Evolutionary conservation across 371 early-diverging fungal genomes (phyloP).

Genomic region (Rhizopus microsporus): DNA sequence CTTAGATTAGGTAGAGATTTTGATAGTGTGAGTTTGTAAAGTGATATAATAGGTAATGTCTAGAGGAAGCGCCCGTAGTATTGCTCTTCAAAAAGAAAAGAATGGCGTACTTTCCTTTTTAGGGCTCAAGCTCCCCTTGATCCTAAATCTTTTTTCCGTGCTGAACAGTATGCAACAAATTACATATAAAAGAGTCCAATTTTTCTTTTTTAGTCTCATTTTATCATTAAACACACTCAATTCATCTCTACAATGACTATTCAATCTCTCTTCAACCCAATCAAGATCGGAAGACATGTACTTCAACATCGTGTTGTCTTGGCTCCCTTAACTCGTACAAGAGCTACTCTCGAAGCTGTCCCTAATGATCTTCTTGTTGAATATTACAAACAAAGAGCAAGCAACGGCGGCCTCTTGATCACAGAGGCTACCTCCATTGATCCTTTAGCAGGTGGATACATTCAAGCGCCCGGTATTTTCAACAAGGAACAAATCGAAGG

Average conservation of each 20-base stretch:
- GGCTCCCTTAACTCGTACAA: slow-evolving; percentile 55
- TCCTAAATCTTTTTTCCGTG: too few relatives aligned
- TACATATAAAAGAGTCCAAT: neutral
- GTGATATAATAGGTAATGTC: too few relatives aligned
- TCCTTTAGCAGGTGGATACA: slow-evolving; percentile 38
- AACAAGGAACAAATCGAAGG: slow-evolving; percentile 51
- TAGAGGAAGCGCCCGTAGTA: too few relatives aligned
- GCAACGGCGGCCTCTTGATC: slow-evolving; percentile 55
- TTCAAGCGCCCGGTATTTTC: slow-evolving; percentile 44
- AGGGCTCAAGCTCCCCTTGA: too few relatives aligned
- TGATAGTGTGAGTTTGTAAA: too few relatives aligned
- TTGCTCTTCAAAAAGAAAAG: too few relatives aligned
- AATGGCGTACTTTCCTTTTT: too few relatives aligned
- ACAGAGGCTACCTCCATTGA: slow-evolving; percentile 55
- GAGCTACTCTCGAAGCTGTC: slow-evolving; percentile 31
- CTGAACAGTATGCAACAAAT: too few relatives aligned
- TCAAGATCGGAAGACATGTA: neutral
- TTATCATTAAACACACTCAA: neutral
- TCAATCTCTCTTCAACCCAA: neutral
- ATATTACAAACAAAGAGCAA: slow-evolving; percentile 62
- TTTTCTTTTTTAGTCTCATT: neutral
- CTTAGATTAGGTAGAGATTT: too few relatives aligned
- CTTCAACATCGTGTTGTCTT: slow-evolving; percentile 58
- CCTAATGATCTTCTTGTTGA: slow-evolving; percentile 47
- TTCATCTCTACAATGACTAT: neutral